Evolutionary conservation across 2,329 filamentous ascomycete species (phyloP).

Genomic region (Aspergillus japonicus): DNA sequence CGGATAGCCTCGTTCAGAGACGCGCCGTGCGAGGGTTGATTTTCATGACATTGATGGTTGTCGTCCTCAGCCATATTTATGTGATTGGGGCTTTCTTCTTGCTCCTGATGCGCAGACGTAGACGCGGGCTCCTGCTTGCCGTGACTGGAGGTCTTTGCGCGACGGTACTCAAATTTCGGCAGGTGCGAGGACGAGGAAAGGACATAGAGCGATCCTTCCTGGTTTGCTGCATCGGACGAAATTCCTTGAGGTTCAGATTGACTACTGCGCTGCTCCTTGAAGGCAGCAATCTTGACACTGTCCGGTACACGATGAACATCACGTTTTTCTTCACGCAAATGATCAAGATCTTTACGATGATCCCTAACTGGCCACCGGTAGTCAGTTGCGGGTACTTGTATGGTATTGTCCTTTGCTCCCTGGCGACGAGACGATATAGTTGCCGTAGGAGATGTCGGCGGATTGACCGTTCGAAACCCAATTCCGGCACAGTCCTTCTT

Average conservation of each 20-base stretch:
- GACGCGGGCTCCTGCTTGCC: conserved; percentile 12
- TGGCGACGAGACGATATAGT: conserved; percentile 22
- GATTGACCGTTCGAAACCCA: conserved; percentile 33
- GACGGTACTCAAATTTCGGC: conserved; percentile 41
- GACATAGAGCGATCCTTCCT: conserved; percentile 28
- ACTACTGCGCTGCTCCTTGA: not conserved
- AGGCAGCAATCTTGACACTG: not conserved
- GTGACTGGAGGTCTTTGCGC: conserved; percentile 17
- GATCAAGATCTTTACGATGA: not conserved
- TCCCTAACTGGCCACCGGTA: not conserved
- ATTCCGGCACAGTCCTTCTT: conserved; percentile 30
- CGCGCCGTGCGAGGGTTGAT: not conserved
- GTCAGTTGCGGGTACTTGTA: conserved; percentile 3
- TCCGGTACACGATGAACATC: not conserved
- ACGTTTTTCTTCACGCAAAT: not conserved
- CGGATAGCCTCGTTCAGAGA: not conserved
- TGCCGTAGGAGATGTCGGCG: conserved; percentile 37
- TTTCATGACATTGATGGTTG: not conserved
- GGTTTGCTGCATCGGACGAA: conserved; percentile 3
- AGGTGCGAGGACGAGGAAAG: conserved; percentile 39
- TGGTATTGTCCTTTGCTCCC: conserved; percentile 13
- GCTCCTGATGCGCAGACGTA: not conserved
- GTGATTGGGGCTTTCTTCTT: not conserved
- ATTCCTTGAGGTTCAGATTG: not conserved
- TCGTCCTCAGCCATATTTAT: not conserved